Base-by-base conservation (phyloP, 2,329 filamentous ascomycete species). In the Nemania sp. region DNA sequence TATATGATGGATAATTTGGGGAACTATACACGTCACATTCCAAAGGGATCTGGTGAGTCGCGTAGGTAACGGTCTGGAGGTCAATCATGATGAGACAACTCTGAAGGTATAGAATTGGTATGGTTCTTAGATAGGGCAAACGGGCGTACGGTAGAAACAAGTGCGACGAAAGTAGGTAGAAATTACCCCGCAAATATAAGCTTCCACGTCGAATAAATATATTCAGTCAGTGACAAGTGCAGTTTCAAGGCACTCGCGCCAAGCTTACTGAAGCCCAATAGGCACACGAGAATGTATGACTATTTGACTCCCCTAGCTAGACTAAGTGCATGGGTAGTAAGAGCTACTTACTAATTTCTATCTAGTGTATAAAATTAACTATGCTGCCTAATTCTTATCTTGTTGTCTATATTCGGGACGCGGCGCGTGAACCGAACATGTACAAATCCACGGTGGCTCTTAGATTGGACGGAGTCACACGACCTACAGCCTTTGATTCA, bases 1-100 rank as follows among this genome's bases (percentile, higher is more conserved):
- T 64, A 18, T 52, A 70, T 3, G 63, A 22, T 68, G 27, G 1
- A 35, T 26, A 59, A 15, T 2, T 75, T 70, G 27, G 74, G 75
- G 68, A 74, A 8, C 74, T 68, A 70, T 80, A 81, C 38, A 81
- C 69, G 71, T 80, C 79, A 70, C 79, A 80, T 59, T 79, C 71
- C 24, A 81, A 74, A 11, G 78, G 73, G 22, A 80, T 70, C 49
- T 68, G 72, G 60, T 79, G 79, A 26, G 70, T 69, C 59, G 77
- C 78, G 57, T 75, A 80, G 10, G 74, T 68, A 26, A 74, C 56
- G 0, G 75, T 79, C 0, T 70, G 69, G 60, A 77, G 76, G 6
- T 71, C 69, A 15, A 78, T 65, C 76, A 78, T 78, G 20, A 5
- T 3, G n/a, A 5, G 22, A 32, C 29, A 32, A 32, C 8, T 4